Evolutionary conservation across 139 green algal species (phyloP), one percentile per base, ranked within the genome.

Genomic region (Mychonastes homosphaera): DNA sequence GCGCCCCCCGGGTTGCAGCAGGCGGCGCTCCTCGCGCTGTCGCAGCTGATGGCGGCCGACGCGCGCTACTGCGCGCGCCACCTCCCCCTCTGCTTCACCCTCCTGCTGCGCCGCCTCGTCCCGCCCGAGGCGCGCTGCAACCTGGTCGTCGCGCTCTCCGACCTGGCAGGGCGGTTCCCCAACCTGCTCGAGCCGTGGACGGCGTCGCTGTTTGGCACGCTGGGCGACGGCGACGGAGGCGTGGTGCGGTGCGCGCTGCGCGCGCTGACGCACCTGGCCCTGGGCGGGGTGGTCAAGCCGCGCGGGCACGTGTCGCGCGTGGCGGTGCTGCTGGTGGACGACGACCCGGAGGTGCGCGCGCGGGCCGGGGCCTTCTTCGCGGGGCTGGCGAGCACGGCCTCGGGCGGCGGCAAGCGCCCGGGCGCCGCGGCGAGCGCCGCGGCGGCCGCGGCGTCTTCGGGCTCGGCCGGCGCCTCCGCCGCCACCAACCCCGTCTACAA

Each of bases 281-380:
- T 97, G 50, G 91, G 92, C 57, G 88, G 96, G 76, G 94, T 95
- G 86, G 85, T 95, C 71, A 98, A 95, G 75, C 85, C 92, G 35
- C 94, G 94, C 71, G 87, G 90, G 9, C 74, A 95, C 73, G 89
- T 96, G 58, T 75, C 76, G 13, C 56, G 73, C 19, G 73, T 97
- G 70, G 88, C 88, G 16, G 30, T 82, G 32, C 82, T 83, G 65
- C 73, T 96, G 56, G 72, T 79, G 50, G 60, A 68, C 49, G 62
- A 69, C 13, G 50, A 64, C 3, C 52, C 41, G 55, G 50, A 59
- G 13, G 39, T 64, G 9, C 12, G 4, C 9, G n/a, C 61, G 21
- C 45, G 53, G 8, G 62, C 62, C 19, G 19, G 36, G 19, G 39
- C 52, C 4, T 61, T 75, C 44, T 71, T 75, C 38, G 56, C 64